These are phyloP conservation scores for Pleurotus platypus DNA, from an alignment of 768 basidiomycete species.

Conservation along the genomic window DNA sequence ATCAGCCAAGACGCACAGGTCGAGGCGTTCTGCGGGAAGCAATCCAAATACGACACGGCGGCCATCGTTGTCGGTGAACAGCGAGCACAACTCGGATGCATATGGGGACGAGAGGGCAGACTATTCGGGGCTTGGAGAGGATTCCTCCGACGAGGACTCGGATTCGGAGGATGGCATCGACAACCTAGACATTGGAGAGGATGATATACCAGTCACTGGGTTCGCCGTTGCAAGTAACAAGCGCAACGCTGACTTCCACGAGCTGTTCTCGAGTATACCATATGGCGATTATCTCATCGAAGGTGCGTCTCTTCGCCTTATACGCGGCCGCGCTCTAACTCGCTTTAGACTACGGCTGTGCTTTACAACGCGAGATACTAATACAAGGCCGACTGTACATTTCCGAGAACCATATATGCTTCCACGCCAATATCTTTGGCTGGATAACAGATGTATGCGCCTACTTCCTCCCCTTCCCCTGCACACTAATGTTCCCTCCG, in stretches of 20 bases:
- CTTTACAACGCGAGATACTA: constrained; percentile 91
- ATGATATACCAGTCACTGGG: constrained; percentile 89
- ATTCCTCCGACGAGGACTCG: constrained; percentile 19
- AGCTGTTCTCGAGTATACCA: constrained; percentile 82
- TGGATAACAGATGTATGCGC: constrained; percentile 93
- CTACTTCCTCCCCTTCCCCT: not conserved
- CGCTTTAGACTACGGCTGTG: constrained; percentile 89
- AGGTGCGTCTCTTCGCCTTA: constrained; percentile 47
- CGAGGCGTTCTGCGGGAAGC: constrained; percentile 4
- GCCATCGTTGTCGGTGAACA: constrained; percentile 23
- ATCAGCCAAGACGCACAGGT: constrained; percentile 4
- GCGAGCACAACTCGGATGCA: constrained; percentile 30
- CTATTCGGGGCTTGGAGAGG: constrained; percentile 23
- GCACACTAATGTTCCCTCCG: constrained; percentile 6
- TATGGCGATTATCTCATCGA: constrained; percentile 98
- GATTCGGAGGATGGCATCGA: constrained; percentile 21
- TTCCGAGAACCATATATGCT: constrained; percentile 98
- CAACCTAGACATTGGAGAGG: constrained; percentile 50
- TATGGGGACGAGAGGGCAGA: constrained; percentile 23
- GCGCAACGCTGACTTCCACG: constrained; percentile 94
- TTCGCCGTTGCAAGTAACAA: constrained; percentile 97
- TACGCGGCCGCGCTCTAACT: not conserved
- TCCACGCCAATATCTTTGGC: constrained; percentile 98
- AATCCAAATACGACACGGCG: constrained; percentile 8
- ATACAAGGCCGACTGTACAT: constrained; percentile 96